phyloP scores from a whole-genome alignment of 2,329 filamentous ascomycete genomes.

The Clonostachys rosea region DNA sequence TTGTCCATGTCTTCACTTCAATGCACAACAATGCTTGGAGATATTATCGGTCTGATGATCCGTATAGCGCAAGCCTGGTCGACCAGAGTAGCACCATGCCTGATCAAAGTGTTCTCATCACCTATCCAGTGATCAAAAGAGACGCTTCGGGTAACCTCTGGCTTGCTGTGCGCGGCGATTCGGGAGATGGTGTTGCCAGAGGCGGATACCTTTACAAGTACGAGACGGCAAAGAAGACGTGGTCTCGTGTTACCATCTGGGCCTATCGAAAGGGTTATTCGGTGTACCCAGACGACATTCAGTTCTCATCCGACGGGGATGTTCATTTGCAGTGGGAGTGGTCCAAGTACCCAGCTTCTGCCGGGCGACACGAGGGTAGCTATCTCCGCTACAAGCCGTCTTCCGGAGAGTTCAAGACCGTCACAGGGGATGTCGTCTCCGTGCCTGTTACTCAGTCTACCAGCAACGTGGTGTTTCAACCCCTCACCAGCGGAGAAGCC shows the following conservation, averaged over 20 bases:
- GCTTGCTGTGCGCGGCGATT: conserved; percentile 9
- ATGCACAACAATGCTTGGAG: conserved; percentile 18
- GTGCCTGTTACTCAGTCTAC: conserved; percentile 7
- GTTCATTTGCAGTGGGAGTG: conserved; percentile 18
- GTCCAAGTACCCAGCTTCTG: conserved; percentile 16
- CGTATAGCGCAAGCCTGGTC: conserved; percentile 12
- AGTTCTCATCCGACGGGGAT: conserved; percentile 15
- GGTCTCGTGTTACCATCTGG: conserved; percentile 7
- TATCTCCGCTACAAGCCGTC: conserved; percentile 15
- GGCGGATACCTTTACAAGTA: conserved; percentile 10
- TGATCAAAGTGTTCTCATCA: conserved; percentile 8
- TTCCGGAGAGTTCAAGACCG: conserved; percentile 8
- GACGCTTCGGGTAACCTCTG: conserved; percentile 8
- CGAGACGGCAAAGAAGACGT: conserved; percentile 4
- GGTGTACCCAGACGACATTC: conserved; percentile 15
- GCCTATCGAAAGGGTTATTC: conserved; percentile 14
- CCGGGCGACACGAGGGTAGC: conserved; percentile 14
- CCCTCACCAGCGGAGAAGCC: conserved; percentile 11
- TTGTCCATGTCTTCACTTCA: conserved; percentile 16
- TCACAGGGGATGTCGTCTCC: conserved; percentile 3
- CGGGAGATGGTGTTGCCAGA: conserved; percentile 3
- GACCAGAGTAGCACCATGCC: conserved; percentile 12
- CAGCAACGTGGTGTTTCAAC: conserved; percentile 8
- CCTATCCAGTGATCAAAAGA: conserved; percentile 9
- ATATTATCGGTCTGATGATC: conserved; percentile 12